A percentile compares a stretch with the other conserved stretches of the same genome.
These are phyloP conservation scores for Gracilaria gracilis DNA, from an alignment of 23 red algal genomes.

Conservation along the genomic window DNA sequence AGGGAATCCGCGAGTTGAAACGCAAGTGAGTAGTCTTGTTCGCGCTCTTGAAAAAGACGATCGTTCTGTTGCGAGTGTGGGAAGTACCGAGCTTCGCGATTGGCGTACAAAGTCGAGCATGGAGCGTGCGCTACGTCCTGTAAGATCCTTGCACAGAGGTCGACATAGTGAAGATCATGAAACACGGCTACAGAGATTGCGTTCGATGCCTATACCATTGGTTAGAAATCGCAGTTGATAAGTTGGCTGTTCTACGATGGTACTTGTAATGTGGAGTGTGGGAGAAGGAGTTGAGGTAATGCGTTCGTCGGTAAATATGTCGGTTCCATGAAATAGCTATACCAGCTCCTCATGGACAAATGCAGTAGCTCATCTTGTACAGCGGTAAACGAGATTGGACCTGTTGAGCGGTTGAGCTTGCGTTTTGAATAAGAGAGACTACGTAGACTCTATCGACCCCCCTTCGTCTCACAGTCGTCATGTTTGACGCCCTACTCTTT, in stretches of 20 bases:
- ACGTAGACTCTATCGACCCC: too few relatives aligned
- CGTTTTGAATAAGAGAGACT: background rate
- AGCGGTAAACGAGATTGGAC: background rate
- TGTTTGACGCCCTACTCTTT: too few relatives aligned
- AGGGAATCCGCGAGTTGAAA: constrained; percentile 33
- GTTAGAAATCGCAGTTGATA: constrained; percentile 25
- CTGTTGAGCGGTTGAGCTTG: background rate
- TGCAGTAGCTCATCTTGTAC: background rate
- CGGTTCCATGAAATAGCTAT: too few relatives aligned
- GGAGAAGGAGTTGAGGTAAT: background rate
- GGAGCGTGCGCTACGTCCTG: constrained; percentile 37
- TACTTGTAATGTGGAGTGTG: background rate
- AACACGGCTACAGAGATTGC: constrained; percentile 59
- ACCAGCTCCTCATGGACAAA: background rate
- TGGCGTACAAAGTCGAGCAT: constrained; percentile 29
- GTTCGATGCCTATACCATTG: constrained; percentile 59
- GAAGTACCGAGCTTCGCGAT: constrained; percentile 8
- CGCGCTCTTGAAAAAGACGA: constrained; percentile 23
- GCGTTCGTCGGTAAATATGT: background rate
- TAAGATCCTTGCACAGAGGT: constrained; percentile 38
- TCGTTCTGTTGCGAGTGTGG: constrained; percentile 15
- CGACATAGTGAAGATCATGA: constrained; percentile 31
- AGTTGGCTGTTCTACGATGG: background rate
- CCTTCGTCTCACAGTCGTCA: too few relatives aligned
- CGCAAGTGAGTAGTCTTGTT: constrained; percentile 39